Evolutionary conservation across 805 yeast genomes (phyloP).

Genomic region (Clavispora santaluciae): DNA sequence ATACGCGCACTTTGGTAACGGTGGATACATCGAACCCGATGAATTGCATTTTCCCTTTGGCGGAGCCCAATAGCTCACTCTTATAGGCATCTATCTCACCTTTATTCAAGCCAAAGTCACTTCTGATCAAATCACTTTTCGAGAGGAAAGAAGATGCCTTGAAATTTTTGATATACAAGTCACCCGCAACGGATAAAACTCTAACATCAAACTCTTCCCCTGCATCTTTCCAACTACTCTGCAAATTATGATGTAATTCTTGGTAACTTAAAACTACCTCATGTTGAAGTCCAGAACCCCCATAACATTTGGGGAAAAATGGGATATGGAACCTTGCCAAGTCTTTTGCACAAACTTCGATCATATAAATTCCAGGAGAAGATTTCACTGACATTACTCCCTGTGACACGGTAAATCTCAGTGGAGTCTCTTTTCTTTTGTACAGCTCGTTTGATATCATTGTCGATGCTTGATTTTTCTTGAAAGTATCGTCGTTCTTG

Average conservation of each 20-base stretch:
- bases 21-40: constrained; percentile 28
- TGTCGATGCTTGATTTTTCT: constrained; percentile 31
- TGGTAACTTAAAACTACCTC: constrained; percentile 46
- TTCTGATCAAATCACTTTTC: constrained; percentile 15
- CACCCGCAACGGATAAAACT: constrained; percentile 56
- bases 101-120: constrained; percentile 40
- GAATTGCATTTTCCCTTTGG: constrained; percentile 14
- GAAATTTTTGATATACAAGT: constrained; percentile 53
- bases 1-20: constrained; percentile 55
- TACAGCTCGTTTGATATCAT: constrained; percentile 13
- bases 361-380: constrained; percentile 63
- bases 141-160: constrained; percentile 4
- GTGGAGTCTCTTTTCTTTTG: constrained; percentile 16
- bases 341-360: constrained; percentile 63
- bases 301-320: constrained; percentile 49
- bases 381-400: constrained; percentile 41
- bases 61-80: constrained; percentile 30
- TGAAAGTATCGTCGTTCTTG: constrained; percentile 37
- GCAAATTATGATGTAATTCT: constrained; percentile 27
- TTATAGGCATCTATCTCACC: constrained; percentile 37
- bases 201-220: constrained; percentile 43
- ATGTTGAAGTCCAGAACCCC: constrained; percentile 59
- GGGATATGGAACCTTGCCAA: constrained; percentile 56
- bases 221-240: constrained; percentile 21
- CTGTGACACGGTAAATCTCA: constrained; percentile 17